Conservation (phyloP, 2,329 filamentous ascomycete species). For the Aureobasidium sp. region DNA sequence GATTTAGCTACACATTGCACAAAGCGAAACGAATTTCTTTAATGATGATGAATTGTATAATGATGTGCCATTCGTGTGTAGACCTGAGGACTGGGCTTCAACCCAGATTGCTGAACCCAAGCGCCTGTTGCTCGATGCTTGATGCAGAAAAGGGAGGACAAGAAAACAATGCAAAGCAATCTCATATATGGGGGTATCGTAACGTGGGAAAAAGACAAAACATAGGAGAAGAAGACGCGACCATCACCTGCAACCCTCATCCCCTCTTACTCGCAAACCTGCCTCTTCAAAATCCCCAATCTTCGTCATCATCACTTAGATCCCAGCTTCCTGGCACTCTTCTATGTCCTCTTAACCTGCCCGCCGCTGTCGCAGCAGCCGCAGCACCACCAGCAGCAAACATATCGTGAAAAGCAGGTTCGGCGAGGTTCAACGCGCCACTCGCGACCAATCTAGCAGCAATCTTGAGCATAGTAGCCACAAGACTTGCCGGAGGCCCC, state of each 20-base stretch:
- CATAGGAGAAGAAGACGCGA: not conserved
- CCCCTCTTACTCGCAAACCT: too few relatives aligned
- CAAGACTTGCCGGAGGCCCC: slow-evolving; percentile 70
- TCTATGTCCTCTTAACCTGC: slow-evolving; percentile 6
- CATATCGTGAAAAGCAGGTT: slow-evolving; percentile 11
- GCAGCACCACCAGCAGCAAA: not conserved
- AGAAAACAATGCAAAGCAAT: not conserved
- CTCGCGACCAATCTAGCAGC: slow-evolving; percentile 69
- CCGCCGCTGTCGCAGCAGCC: not conserved
- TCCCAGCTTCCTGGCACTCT: slow-evolving; percentile 17
- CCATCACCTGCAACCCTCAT: not conserved
- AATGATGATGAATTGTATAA: not conserved
- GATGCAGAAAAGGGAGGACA: not conserved
- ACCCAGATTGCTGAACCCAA: not conserved
- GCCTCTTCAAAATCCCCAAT: slow-evolving; percentile 17
- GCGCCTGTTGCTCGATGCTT: not conserved
- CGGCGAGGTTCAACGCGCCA: slow-evolving; percentile 29
- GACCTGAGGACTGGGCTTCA: not conserved
- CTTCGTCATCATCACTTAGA: slow-evolving; percentile 19
- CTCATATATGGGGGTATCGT: slow-evolving; percentile 9
- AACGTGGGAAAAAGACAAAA: not conserved
- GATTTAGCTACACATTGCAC: not conserved
- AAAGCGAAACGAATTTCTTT: slow-evolving; percentile 10
- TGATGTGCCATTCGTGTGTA: not conserved
- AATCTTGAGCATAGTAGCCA: slow-evolving; percentile 73